phyloP scores from a whole-genome alignment of 2,329 filamentous ascomycete genomes.

The Lojkania enalia region DNA sequence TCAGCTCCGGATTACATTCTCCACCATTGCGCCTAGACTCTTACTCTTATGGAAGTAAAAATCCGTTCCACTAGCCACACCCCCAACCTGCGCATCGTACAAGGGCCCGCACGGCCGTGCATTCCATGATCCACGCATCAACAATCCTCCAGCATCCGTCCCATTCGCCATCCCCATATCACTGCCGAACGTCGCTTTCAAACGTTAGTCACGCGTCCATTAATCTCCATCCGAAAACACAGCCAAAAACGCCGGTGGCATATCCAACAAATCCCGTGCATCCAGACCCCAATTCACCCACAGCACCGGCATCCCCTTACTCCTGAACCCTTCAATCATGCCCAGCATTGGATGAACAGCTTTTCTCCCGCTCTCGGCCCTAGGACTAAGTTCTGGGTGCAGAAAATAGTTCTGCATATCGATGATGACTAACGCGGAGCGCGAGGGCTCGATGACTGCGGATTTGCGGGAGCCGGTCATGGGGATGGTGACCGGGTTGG shows the following conservation, averaged over 20 bases:
- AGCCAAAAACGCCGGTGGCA: conserved; percentile 33
- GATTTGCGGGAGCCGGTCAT: conserved; percentile 17
- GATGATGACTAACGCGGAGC: conserved; percentile 41
- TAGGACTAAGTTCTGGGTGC: conserved; percentile 17
- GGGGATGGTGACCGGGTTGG: conserved; percentile 31
- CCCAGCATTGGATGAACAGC: conserved; percentile 35
- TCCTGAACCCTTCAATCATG: conserved; percentile 40
- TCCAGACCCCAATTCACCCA: conserved; percentile 45
- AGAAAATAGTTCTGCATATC: conserved; percentile 48
- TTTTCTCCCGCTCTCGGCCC: conserved; percentile 12
- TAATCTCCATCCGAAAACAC: conserved; percentile 10
- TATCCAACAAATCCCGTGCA: conserved; percentile 34
- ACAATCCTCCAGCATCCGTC: conserved; percentile 31
- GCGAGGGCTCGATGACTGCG: conserved; percentile 27
- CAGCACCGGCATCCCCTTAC: conserved; percentile 36
- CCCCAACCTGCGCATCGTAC: conserved; percentile 29
- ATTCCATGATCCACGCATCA: conserved; percentile 44
- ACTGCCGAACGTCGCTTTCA: conserved; percentile 19
- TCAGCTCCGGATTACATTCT: not conserved
- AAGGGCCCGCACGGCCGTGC: conserved; percentile 42
- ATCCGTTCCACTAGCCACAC: conserved; percentile 19
- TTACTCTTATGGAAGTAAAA: conserved; percentile 33
- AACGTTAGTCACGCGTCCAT: too few relatives aligned
- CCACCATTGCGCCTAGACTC: not conserved
- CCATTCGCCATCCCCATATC: conserved; percentile 19